phyloP scores from a whole-genome alignment of 495 filamentous ascomycete genomes.

The Delitschia confertaspora region DNA sequence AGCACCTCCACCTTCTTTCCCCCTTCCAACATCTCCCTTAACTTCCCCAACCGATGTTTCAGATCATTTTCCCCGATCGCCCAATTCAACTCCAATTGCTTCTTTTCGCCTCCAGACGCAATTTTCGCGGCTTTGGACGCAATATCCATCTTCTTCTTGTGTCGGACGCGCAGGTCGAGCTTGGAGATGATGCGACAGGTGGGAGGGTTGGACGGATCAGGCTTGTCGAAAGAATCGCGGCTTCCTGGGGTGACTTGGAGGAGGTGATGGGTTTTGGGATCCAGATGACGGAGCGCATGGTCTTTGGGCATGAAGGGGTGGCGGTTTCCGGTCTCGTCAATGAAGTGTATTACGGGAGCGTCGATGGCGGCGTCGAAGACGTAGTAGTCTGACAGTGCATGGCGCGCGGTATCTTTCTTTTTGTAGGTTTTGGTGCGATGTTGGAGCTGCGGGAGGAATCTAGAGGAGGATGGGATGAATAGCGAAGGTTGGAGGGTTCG shows the following conservation, averaged over 20 bases:
- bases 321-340: slow-evolving; percentile 42
- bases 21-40: slow-evolving; percentile 31
- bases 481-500: not conserved
- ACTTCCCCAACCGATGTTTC: slow-evolving; percentile 27
- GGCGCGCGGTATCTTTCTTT: slow-evolving; percentile 12
- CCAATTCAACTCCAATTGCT: slow-evolving; percentile 82
- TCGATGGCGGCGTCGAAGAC: slow-evolving; percentile 27
- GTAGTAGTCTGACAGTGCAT: slow-evolving; percentile 18
- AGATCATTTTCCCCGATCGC: slow-evolving; percentile 49
- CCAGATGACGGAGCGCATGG: slow-evolving; percentile 41
- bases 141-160: slow-evolving; percentile 28
- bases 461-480: slow-evolving; percentile 1
- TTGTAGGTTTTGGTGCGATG: slow-evolving; percentile 12
- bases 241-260: slow-evolving; percentile 44
- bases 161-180: slow-evolving; percentile 33
- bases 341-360: slow-evolving; percentile 41
- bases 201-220: slow-evolving; percentile 31
- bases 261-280: slow-evolving; percentile 46
- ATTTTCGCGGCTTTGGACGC: slow-evolving; percentile 29
- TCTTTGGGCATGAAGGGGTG: slow-evolving; percentile 37
- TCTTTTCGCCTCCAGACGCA: slow-evolving; percentile 31
- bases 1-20: slow-evolving; percentile 35
- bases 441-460: slow-evolving; percentile 5
- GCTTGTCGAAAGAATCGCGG: slow-evolving; percentile 9
- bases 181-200: slow-evolving; percentile 61